phyloP scores from a whole-genome alignment of 768 basidiomycete species.

The Dioszegia aurantiaca region DNA sequence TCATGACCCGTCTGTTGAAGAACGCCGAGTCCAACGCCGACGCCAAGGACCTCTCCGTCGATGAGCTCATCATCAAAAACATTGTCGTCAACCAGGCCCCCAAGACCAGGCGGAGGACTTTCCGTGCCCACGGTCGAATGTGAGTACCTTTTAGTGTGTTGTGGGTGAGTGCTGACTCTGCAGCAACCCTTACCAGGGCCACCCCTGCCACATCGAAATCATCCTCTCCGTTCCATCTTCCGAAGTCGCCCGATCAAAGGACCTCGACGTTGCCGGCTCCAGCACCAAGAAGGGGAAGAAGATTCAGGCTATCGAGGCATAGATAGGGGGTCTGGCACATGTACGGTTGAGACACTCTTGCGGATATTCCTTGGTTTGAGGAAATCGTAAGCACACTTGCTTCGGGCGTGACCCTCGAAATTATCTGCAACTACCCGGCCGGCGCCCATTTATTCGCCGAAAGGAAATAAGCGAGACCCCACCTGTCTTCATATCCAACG shows the following conservation, averaged over 20 bases:
- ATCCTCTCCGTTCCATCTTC: constrained; percentile 75
- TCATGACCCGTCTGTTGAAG: constrained; percentile 90
- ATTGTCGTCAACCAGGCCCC: constrained; percentile 99
- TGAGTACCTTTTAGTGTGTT: constrained; percentile 7
- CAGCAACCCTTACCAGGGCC: constrained; percentile 94
- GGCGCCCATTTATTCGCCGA: too few species aligned
- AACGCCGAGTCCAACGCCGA: constrained; percentile 99
- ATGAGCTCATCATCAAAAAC: constrained; percentile 90
- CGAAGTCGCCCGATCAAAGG: constrained; percentile 88
- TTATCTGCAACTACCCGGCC: too few species aligned
- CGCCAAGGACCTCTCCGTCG: constrained; percentile 89
- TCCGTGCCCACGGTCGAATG: constrained; percentile 63
- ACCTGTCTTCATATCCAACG: too few species aligned
- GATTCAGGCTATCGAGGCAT: constrained; percentile 51
- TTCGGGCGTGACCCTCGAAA: too few species aligned
- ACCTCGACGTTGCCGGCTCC: constrained; percentile 63
- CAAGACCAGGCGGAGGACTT: constrained; percentile 98
- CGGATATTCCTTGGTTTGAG: neutral
- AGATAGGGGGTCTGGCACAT: constrained; percentile 12
- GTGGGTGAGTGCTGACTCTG: constrained; percentile 50
- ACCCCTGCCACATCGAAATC: constrained; percentile 88
- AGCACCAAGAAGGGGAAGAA: constrained; percentile 50
- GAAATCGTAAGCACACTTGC: too few species aligned
- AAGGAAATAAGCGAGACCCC: too few species aligned
- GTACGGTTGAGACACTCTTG: constrained; percentile 7